Conservation (phyloP, 2,329 filamentous ascomycete genomes). For the Colletotrichum eleusines region DNA sequence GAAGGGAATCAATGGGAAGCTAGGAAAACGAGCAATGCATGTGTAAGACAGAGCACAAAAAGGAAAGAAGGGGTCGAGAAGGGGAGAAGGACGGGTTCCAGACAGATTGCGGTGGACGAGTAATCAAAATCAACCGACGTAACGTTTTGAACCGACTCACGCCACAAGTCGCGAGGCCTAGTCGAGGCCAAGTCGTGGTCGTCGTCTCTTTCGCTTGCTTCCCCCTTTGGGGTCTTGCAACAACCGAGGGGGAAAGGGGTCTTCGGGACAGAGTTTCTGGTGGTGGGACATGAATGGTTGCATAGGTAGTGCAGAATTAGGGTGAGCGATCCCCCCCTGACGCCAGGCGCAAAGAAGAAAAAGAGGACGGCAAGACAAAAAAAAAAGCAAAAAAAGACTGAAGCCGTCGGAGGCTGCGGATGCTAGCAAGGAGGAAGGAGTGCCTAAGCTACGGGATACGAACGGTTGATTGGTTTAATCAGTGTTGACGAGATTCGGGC, state of each 20-base stretch:
- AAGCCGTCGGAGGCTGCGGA: slow-evolving; percentile 10
- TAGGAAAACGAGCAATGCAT: slow-evolving; percentile 1
- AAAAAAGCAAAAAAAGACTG: background rate
- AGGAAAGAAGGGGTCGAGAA: slow-evolving; percentile 8
- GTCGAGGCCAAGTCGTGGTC: background rate
- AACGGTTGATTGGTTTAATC: background rate
- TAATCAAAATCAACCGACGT: slow-evolving; percentile 25
- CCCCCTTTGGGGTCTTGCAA: background rate
- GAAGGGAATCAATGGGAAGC: slow-evolving; percentile 2
- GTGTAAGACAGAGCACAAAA: background rate
- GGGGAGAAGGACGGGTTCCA: slow-evolving; percentile 8
- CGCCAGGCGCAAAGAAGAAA: background rate
- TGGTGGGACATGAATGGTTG: background rate
- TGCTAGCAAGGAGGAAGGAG: slow-evolving; percentile 6
- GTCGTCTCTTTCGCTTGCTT: background rate
- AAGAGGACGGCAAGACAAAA: background rate
- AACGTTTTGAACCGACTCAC: slow-evolving; percentile 26
- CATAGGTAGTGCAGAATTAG: background rate
- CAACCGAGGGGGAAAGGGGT: background rate
- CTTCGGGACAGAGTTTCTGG: too few relatives aligned
- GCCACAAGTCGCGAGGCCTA: slow-evolving; percentile 21
- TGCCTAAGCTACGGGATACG: background rate
- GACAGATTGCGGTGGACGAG: slow-evolving; percentile 1
- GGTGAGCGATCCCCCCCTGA: slow-evolving; percentile 24
- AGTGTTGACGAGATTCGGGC: background rate